Percentiles rank a stretch among this genome's conserved stretches.
Evolutionary conservation across 192 early-diverging fungal species (phyloP).

Genomic region (Spizellomyces sp.): DNA sequence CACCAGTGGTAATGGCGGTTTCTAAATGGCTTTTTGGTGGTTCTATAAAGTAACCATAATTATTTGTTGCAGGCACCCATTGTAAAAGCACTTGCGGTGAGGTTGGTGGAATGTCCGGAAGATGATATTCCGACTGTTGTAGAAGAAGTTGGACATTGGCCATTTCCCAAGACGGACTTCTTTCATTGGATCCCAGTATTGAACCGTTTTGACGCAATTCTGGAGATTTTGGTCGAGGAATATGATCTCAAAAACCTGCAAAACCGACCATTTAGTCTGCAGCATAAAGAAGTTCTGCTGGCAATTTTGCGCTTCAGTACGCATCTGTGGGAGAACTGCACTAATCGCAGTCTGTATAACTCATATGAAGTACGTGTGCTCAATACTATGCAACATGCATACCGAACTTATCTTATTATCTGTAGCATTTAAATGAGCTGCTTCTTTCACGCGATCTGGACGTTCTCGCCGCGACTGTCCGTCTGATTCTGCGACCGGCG

Average conservation of each 20-base stretch:
- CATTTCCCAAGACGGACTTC: conserved; percentile 85
- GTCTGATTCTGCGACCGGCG: conserved; percentile 82
- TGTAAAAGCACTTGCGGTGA: conserved; percentile 54
- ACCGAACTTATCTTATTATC: conserved; percentile 2
- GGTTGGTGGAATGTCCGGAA: conserved; percentile 50
- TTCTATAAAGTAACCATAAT: conserved; percentile 8
- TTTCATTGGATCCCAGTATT: conserved; percentile 95
- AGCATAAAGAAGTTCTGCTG: conserved; percentile 57
- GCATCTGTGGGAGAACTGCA: conserved; percentile 89
- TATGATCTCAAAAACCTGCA: conserved; percentile 26
- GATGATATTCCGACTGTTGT: conserved; percentile 59
- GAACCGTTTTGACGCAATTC: conserved; percentile 87
- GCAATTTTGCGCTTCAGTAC: conserved; percentile 77
- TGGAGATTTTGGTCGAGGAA: conserved; percentile 50
- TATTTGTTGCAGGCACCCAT: conserved; percentile 52
- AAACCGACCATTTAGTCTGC: conserved; percentile 53
- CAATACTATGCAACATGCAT: background rate
- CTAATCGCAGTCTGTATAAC: conserved; percentile 91
- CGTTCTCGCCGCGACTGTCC: conserved; percentile 75
- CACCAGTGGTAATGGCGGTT: conserved; percentile 55
- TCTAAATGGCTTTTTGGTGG: too few species aligned
- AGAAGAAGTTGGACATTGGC: conserved; percentile 64
- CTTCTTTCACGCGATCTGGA: conserved; percentile 81
- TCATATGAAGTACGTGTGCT: conserved; percentile 79
- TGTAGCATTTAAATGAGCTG: conserved; percentile 77